These are phyloP conservation scores for Aspergillus fumigatiaffinis DNA, from an alignment of 2,329 filamentous ascomycete species.

Conservation along the genomic window DNA sequence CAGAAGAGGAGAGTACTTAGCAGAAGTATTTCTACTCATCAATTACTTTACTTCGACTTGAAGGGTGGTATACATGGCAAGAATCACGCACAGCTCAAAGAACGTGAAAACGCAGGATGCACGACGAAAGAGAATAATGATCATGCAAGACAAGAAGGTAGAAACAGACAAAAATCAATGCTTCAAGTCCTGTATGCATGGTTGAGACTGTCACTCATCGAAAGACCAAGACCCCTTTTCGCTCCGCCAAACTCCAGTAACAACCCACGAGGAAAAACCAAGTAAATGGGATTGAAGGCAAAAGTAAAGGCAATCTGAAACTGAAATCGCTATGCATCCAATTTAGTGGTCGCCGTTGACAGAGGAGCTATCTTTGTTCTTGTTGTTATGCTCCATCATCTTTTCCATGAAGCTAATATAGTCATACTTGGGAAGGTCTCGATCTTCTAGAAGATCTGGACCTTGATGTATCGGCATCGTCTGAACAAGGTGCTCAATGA, in stretches of 20 bases:
- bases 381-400: conserved; percentile 54
- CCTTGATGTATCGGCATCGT: conserved; percentile 83
- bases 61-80: conserved; percentile 2
- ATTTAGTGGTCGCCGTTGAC: conserved; percentile 18
- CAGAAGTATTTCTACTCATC: background rate
- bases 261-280: conserved; percentile 14
- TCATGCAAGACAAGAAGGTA: conserved; percentile 17
- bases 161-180: conserved; percentile 15
- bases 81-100: background rate
- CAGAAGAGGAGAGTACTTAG: background rate
- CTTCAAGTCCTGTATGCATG: conserved; percentile 27
- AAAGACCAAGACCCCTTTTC: conserved; percentile 16
- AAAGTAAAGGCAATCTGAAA: conserved; percentile 16
- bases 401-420: conserved; percentile 98
- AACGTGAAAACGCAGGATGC: conserved; percentile 1
- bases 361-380: conserved; percentile 20
- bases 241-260: conserved; percentile 23
- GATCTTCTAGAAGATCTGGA: conserved; percentile 79
- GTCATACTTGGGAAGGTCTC: conserved; percentile 83
- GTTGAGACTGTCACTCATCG: conserved; percentile 17
- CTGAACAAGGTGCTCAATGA: conserved; percentile 86
- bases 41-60: background rate
- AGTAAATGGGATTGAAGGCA: conserved; percentile 10
- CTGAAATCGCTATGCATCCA: conserved; percentile 9
- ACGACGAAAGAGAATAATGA: conserved; percentile 10